Evolutionary conservation across 257 asterid species (phyloP).

Genomic region (Solanum pimpinellifolium): DNA sequence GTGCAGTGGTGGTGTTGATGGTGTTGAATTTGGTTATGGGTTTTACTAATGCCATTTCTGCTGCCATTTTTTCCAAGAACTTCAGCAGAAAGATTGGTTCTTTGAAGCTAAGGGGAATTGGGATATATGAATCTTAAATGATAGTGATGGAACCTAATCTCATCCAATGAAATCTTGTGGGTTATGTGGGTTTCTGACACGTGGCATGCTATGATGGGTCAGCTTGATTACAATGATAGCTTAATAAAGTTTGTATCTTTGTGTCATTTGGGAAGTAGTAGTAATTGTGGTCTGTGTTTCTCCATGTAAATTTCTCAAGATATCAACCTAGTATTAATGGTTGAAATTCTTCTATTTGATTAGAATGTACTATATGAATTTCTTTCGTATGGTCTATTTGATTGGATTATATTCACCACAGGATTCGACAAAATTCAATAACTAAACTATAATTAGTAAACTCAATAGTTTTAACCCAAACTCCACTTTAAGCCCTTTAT

Average conservation of each 20-base stretch:
- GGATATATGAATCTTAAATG: conserved; percentile 11
- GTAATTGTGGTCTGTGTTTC: conserved; percentile 18
- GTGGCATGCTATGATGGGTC: conserved; percentile 34
- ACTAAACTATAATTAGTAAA: neutral
- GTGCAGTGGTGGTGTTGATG: conserved; percentile 20
- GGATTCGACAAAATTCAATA: neutral
- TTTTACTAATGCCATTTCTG: conserved; percentile 63
- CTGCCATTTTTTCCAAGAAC: conserved; percentile 26
- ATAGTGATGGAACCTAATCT: conserved; percentile 27
- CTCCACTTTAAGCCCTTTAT: neutral
- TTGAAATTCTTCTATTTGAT: neutral
- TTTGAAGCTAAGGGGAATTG: neutral
- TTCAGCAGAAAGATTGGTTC: neutral
- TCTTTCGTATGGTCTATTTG: neutral
- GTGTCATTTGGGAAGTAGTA: neutral
- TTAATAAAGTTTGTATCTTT: neutral
- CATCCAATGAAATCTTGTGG: conserved; percentile 59
- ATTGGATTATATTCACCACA: neutral
- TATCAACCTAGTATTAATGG: neutral
- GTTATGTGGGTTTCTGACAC: conserved; percentile 27
- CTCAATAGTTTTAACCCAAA: neutral
- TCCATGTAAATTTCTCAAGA: conserved; percentile 2
- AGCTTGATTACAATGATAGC: conserved; percentile 24
- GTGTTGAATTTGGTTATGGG: conserved; percentile 44
- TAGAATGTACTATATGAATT: neutral